These are phyloP conservation scores for Monilinia polystroma DNA, from an alignment of 2,329 filamentous ascomycete genomes.

Conservation along the genomic window DNA sequence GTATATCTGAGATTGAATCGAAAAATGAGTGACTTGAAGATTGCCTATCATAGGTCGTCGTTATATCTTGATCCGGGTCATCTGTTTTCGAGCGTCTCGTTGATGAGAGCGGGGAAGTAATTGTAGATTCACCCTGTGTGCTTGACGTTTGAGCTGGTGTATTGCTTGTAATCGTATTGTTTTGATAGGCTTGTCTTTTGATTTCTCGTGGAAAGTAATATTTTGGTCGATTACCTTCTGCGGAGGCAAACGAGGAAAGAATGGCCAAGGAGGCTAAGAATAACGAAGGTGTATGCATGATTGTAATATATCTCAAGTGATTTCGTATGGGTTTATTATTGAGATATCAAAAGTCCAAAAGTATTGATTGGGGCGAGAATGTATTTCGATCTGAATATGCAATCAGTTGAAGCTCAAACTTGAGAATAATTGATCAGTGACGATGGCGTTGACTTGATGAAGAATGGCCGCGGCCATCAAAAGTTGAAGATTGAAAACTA, in stretches of 20 bases:
- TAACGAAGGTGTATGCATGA: constrained; percentile 52
- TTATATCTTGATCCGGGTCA: not conserved
- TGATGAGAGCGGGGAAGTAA: constrained; percentile 22
- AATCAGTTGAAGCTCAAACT: constrained; percentile 31
- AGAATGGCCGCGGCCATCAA: not conserved
- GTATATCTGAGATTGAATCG: not conserved
- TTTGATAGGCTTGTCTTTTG: constrained; percentile 48
- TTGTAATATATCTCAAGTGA: constrained; percentile 31
- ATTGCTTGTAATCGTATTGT: constrained; percentile 31
- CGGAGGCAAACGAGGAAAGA: constrained; percentile 48
- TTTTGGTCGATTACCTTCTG: constrained; percentile 48
- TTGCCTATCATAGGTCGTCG: not conserved
- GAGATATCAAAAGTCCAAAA: constrained; percentile 15
- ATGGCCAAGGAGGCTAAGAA: constrained; percentile 52
- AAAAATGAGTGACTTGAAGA: not conserved
- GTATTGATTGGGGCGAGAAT: constrained; percentile 3
- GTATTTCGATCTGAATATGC: constrained; percentile 25
- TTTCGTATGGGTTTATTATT: constrained; percentile 10
- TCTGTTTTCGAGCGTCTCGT: constrained; percentile 25
- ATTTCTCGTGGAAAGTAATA: constrained; percentile 59
- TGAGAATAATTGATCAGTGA: constrained; percentile 28
- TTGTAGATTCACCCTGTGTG: constrained; percentile 24
- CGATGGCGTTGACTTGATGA: not conserved
- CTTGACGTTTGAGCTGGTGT: constrained; percentile 23
- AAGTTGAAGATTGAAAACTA: constrained; percentile 35